These are phyloP conservation scores for Yamadazyma conglobata DNA, from an alignment of 1,139 yeast genomes.

Conservation along the genomic window DNA sequence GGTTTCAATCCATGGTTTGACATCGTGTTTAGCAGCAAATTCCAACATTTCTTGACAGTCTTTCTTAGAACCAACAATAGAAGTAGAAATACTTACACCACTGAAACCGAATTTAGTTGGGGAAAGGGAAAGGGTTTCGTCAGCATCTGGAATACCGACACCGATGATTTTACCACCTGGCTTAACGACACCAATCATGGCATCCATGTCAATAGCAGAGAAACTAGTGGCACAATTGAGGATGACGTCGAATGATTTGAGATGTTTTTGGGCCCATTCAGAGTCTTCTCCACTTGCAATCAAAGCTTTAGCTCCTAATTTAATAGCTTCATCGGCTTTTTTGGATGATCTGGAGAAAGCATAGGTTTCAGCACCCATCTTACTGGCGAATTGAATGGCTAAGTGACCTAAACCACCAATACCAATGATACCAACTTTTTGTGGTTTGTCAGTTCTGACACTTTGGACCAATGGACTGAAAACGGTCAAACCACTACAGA, in stretches of 20 bases:
- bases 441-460: constrained; percentile 21
- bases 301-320: constrained; percentile 38
- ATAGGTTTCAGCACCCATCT: constrained; percentile 39
- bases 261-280: constrained; percentile 28
- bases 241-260: constrained; percentile 43
- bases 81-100: constrained; percentile 31
- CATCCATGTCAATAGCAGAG: constrained; percentile 29
- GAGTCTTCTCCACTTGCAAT: constrained; percentile 38
- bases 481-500: constrained; percentile 68
- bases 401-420: constrained; percentile 48
- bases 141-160: constrained; percentile 49
- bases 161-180: constrained; percentile 46
- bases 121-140: constrained; percentile 21
- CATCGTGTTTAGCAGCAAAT: constrained; percentile 35
- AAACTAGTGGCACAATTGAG: constrained; percentile 47
- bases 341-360: constrained; percentile 37
- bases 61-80: constrained; percentile 34
- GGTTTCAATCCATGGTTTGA: constrained; percentile 43
- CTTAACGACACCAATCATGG: constrained; percentile 29
- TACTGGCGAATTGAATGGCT: constrained; percentile 39
- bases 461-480: constrained; percentile 49
- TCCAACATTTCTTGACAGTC: constrained; percentile 39
- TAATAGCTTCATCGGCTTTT: constrained; percentile 33
- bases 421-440: constrained; percentile 44
- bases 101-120: constrained; percentile 28